Conservation (phyloP, 768 basidiomycete species). For the Panus rudis region DNA sequence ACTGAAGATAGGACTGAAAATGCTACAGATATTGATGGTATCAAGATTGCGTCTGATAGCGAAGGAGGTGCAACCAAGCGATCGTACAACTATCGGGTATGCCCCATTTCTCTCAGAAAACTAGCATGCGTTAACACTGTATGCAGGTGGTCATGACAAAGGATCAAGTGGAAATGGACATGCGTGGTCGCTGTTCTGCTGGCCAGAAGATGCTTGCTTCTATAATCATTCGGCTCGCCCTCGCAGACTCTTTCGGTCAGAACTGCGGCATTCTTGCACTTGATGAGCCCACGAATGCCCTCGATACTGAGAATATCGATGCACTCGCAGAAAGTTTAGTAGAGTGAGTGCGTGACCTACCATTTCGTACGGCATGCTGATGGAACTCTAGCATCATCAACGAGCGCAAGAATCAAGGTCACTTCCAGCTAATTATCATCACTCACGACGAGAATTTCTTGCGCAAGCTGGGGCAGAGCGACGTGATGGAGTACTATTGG, state of each 20-base stretch:
- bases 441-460: conserved; percentile 98
- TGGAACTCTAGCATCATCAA: conserved; percentile 70
- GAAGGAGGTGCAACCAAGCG: conserved; percentile 88
- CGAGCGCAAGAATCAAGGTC: conserved; percentile 80
- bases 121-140: conserved; percentile 1
- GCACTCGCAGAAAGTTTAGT: conserved; percentile 87
- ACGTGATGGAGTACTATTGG: conserved; percentile 97
- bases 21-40: conserved; percentile 91
- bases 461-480: conserved; percentile 78
- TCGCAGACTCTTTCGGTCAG: conserved; percentile 96
- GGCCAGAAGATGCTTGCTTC: conserved; percentile 99
- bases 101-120: conserved; percentile 19
- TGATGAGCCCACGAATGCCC: conserved; percentile 96
- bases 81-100: conserved; percentile 93
- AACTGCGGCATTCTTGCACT: conserved; percentile 97
- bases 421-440: conserved; percentile 95
- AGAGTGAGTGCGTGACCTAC: conserved; percentile 51
- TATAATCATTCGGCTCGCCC: conserved; percentile 93
- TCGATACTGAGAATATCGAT: conserved; percentile 94
- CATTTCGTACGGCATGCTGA: not conserved
- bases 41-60: conserved; percentile 88
- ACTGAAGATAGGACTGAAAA: no score
- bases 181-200: conserved; percentile 97
- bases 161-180: conserved; percentile 99
- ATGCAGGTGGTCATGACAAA: conserved; percentile 96